Base-by-base conservation (phyloP, 768 basidiomycete species). In the Dentipellis sp. region DNA sequence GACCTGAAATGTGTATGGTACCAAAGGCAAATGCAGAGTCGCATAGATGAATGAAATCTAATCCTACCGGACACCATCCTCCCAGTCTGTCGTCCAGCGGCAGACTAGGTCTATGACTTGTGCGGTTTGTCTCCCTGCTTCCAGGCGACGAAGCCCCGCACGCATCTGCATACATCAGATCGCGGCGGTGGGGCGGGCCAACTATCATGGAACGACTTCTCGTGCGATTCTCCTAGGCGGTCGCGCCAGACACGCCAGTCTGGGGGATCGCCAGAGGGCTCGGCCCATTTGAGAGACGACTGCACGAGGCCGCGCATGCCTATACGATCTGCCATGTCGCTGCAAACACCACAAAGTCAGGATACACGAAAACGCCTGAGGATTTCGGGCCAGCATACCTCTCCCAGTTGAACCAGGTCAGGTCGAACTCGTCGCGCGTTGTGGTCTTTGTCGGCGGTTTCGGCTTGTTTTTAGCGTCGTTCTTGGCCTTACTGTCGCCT, bases 251-350 rank as follows among this genome's bases (percentile, higher is more conserved):
- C 67, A 10, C 72, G 71, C 77, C 77, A 77, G 22, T 80, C 78
- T 0, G 83, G 78, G 14, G 68, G 66, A 29, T 78, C 75, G 12
- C 74, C 74, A 9, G 68, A 60, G 23, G 79, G 77, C 56, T 78
- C 78, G 2, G 63, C 52, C 87, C 86, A 88, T 14, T 65, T 65
- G 29, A 83, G 65, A 53, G 75, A 72, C 3, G 72, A 68, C 48
- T 69, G 67, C 29, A 87, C 69, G 50, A 70, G 69, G 14, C 71
- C 71, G 38, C 82, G 78, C 72, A 88, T 78, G 50, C 76, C 74
- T 46, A 85, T 82, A 11, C 87, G 83, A 62, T 86, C 84, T 42
- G 72, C 72, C 88, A 91, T 90, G 59, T 91, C 88, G 60, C 88
- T 90, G 56, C 19, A 35, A 4, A 58, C 14, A 34, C 21, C 16